Conservation (phyloP, 306 rosid species). For the Fragaria iinumae region DNA sequence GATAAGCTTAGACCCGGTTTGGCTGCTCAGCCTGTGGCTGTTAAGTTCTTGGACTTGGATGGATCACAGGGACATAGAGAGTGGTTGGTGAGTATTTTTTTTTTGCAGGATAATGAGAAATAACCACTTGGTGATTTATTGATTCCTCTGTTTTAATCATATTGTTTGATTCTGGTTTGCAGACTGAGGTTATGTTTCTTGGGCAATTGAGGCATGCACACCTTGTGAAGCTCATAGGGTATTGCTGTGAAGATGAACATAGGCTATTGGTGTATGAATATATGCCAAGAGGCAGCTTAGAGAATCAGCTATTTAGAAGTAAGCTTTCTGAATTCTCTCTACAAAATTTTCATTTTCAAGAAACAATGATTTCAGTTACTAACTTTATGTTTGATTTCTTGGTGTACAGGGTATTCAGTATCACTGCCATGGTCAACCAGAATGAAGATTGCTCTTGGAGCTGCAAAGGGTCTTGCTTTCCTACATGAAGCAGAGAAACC, state of each 20-base stretch:
- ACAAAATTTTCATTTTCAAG: background rate
- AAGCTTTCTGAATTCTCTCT: constrained; percentile 12
- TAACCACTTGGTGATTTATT: background rate
- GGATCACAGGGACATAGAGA: constrained; percentile 92
- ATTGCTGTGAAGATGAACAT: constrained; percentile 93
- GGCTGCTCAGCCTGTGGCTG: constrained; percentile 88
- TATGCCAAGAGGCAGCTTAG: constrained; percentile 95
- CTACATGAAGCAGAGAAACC: constrained; percentile 87
- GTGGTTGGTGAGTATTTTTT: constrained; percentile 76
- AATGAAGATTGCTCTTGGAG: constrained; percentile 95
- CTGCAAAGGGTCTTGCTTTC: constrained; percentile 87
- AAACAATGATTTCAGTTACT: constrained; percentile 1
- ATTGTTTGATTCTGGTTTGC: constrained; percentile 1
- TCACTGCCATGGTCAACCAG: constrained; percentile 90
- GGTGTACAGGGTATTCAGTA: constrained; percentile 56
- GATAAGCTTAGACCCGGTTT: constrained; percentile 76
- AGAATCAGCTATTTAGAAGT: constrained; percentile 92
- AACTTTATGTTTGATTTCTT: background rate
- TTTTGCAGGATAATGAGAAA: background rate
- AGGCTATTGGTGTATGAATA: constrained; percentile 80
- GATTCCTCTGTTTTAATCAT: constrained; percentile 20
- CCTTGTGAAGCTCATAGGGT: constrained; percentile 87
- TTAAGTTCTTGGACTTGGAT: constrained; percentile 81
- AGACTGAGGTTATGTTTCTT: constrained; percentile 92
- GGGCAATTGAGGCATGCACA: constrained; percentile 85